Conservation (phyloP, 2,329 filamentous ascomycete genomes). For the Penicillium sp. region DNA sequence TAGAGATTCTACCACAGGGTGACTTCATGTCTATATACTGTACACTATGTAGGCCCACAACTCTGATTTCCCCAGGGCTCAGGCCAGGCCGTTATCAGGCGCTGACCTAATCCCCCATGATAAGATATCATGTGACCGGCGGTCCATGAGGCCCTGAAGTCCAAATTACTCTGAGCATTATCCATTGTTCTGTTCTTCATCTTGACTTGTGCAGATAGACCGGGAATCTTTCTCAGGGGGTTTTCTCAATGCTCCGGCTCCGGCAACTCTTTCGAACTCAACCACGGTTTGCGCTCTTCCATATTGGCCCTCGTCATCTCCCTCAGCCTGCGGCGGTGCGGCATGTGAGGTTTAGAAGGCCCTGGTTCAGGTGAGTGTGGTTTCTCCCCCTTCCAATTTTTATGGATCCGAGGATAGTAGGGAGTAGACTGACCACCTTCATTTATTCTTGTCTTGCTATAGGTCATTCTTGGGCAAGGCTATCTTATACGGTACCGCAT, state of each 20-base stretch:
- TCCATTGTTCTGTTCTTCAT: neutral
- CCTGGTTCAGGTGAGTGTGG: conserved; percentile 39
- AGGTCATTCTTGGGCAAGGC: conserved; percentile 38
- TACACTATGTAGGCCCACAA: no score
- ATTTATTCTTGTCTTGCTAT: neutral
- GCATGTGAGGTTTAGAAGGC: conserved; percentile 40
- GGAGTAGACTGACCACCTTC: neutral
- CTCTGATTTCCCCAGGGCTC: no score
- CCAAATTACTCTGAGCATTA: neutral
- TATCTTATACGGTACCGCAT: conserved; percentile 38
- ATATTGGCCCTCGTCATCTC: conserved; percentile 25
- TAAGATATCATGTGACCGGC: conserved; percentile 1
- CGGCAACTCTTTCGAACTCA: conserved; percentile 35
- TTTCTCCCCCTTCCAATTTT: neutral
- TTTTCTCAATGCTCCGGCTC: conserved; percentile 40
- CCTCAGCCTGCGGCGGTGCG: conserved; percentile 31
- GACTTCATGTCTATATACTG: no score
- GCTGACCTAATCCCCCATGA: neutral
- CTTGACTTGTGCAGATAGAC: neutral
- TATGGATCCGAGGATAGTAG: neutral
- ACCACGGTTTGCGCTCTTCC: conserved; percentile 26
- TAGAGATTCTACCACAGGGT: no score
- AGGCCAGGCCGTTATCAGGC: neutral
- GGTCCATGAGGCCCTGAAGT: neutral
- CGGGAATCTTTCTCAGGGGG: conserved; percentile 13